These are phyloP conservation scores for Sugiyamaella grinbergsii DNA, from an alignment of 1,139 yeast species.

Conservation along the genomic window DNA sequence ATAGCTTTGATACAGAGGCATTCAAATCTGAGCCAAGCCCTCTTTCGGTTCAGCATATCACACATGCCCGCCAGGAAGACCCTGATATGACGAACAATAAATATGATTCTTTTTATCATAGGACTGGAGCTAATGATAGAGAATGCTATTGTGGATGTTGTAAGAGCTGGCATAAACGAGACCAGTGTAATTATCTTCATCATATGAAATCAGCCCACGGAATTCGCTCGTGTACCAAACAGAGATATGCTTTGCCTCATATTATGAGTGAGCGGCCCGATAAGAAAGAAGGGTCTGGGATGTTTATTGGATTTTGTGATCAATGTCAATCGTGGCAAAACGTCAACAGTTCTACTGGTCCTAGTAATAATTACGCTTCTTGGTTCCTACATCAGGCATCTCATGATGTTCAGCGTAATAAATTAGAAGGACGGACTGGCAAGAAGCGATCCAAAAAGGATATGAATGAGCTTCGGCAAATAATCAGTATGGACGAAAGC, in stretches of 20 bases:
- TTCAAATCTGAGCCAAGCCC: slow-evolving; percentile 24
- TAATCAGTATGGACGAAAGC: slow-evolving; percentile 20
- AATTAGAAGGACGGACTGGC: slow-evolving; percentile 30
- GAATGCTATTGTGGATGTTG: slow-evolving; percentile 34
- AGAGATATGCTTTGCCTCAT: slow-evolving; percentile 30
- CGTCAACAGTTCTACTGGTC: slow-evolving; percentile 28
- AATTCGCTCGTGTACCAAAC: slow-evolving; percentile 31
- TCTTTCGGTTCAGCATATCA: slow-evolving; percentile 3
- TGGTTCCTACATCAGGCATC: slow-evolving; percentile 33
- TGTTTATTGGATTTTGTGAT: slow-evolving; percentile 31
- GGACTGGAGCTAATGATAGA: slow-evolving; percentile 23
- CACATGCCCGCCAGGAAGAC: slow-evolving; percentile 23
- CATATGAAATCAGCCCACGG: slow-evolving; percentile 35
- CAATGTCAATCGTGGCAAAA: slow-evolving; percentile 34
- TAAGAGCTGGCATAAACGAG: slow-evolving; percentile 32
- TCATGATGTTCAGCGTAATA: slow-evolving; percentile 31
- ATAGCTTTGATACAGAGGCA: slow-evolving; percentile 26
- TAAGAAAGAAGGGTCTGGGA: slow-evolving; percentile 24
- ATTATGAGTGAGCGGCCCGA: slow-evolving; percentile 30
- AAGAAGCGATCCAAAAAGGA: slow-evolving; percentile 29
- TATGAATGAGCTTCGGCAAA: slow-evolving; percentile 23
- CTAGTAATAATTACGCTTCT: slow-evolving; percentile 26
- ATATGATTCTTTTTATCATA: slow-evolving; percentile 29
- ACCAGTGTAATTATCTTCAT: slow-evolving; percentile 33
- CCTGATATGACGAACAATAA: slow-evolving; percentile 26